phyloP scores from a whole-genome alignment of 2,329 filamentous ascomycete species.

The Alternaria arbusti region DNA sequence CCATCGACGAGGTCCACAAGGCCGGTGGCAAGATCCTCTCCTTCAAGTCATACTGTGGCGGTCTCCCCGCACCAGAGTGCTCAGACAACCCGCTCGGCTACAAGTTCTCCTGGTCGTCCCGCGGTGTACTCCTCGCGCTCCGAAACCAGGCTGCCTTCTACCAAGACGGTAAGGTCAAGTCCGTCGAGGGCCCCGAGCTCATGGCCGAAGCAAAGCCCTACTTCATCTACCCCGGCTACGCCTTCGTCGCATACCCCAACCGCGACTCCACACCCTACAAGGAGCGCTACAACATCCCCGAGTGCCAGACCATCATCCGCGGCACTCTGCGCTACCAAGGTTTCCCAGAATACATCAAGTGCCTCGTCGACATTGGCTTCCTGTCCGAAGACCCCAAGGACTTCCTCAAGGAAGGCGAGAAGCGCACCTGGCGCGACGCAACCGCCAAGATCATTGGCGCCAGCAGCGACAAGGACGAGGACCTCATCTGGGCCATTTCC shows the following conservation, averaged over 20 bases:
- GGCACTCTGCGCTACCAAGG: slow-evolving; percentile 86
- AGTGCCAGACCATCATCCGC: slow-evolving; percentile 84
- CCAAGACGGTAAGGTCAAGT: slow-evolving; percentile 75
- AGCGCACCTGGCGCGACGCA: slow-evolving; percentile 83
- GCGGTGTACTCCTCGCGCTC: slow-evolving; percentile 86
- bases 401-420: slow-evolving; percentile 64
- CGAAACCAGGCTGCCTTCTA: slow-evolving; percentile 85
- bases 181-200: slow-evolving; percentile 65
- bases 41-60: slow-evolving; percentile 79
- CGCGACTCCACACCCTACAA: slow-evolving; percentile 86
- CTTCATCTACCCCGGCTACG: slow-evolving; percentile 86
- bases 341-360: slow-evolving; percentile 88
- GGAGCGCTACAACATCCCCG: slow-evolving; percentile 89
- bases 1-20: slow-evolving; percentile 85
- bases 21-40: slow-evolving; percentile 83
- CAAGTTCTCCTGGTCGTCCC: slow-evolving; percentile 80
- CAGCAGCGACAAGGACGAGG: slow-evolving; percentile 67
- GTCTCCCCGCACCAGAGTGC: slow-evolving; percentile 64
- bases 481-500: slow-evolving; percentile 74
- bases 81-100: slow-evolving; percentile 92
- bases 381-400: slow-evolving; percentile 72
- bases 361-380: slow-evolving; percentile 89
- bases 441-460: slow-evolving; percentile 78
- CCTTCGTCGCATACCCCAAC: slow-evolving; percentile 93
- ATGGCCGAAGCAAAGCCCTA: slow-evolving; percentile 91